Evolutionary conservation across 2,329 filamentous ascomycete genomes (phyloP), one percentile per base, ranked within the genome.

Genomic region (Microascus cirrosus): DNA sequence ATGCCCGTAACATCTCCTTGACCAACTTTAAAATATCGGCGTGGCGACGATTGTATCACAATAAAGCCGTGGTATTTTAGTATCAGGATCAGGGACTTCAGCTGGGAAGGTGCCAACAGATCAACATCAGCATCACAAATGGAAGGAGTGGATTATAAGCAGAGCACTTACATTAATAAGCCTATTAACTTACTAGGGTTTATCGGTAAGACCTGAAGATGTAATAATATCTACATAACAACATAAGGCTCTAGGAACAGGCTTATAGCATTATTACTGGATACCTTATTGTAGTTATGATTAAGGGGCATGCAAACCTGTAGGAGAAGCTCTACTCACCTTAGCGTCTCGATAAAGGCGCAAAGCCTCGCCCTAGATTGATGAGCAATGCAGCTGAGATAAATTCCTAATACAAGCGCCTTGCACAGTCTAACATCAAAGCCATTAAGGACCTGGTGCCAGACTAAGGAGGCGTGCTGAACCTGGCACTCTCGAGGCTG

Each of bases 181-280:
- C 78, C 79, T 0, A 71, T 76, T 12, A 80, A 83, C 62, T 74
- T 73, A 63, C 72, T 83, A 70, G 79, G 73, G 0, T 82, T 77
- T 60, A 81, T 82, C 55, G 81, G 81, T 28, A 74, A 73, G 61
- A 81, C 82, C 63, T 76, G 77, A 56, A 78, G 77, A 15, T 70
- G 66, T 12, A 72, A 77, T 42, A 74, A 76, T 63, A 74, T 76
- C 2, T 84, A 77, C 60, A 72, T 83, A 45, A 69, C 80, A 7
- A 83, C 79, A 0, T 80, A 80, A 0, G 80, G 83, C 62, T 80
- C 75, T 2, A 80, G 81, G 1, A 79, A 83, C 60, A 79, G 80
- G 0, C 68, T 83, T 11, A 83, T 56, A 79, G 77, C 15, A 76
- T 81, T 0, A 62, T 83, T 7, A 79, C 77, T 0, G 76, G 77